Conservation (phyloP, 2,329 filamentous ascomycete genomes). For the Colletotrichum shisoi region DNA sequence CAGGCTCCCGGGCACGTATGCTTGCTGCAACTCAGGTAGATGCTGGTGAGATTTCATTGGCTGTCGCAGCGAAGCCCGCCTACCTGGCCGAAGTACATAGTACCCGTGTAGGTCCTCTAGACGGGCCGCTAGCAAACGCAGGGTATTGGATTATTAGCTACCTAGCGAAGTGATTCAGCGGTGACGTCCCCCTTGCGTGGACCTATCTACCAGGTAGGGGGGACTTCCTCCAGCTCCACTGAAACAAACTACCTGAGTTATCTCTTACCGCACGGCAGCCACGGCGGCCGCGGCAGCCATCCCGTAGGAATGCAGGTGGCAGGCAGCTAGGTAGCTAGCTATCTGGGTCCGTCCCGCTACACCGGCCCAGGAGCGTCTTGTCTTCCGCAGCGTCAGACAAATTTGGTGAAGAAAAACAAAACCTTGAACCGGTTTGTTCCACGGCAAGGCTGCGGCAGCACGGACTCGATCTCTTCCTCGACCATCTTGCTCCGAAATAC, state of each 20-base stretch:
- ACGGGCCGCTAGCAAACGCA: slow-evolving; percentile 6
- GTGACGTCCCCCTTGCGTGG: not conserved
- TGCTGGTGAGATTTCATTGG: slow-evolving; percentile 19
- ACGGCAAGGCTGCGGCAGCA: slow-evolving; percentile 3
- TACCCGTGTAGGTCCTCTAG: not conserved
- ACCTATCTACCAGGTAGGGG: not conserved
- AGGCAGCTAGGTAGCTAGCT: not conserved
- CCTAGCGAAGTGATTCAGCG: not conserved
- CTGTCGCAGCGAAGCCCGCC: not conserved
- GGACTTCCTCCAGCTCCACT: slow-evolving; percentile 1
- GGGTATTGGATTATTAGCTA: not conserved
- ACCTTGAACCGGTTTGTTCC: not conserved
- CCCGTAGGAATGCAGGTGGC: not conserved
- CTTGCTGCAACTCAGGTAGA: slow-evolving; percentile 17
- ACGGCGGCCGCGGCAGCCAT: slow-evolving; percentile 6
- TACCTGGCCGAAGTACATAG: not conserved
- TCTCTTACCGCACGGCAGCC: slow-evolving; percentile 17
- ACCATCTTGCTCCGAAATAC: not conserved
- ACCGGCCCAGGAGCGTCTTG: not conserved
- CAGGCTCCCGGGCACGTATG: slow-evolving; percentile 34
- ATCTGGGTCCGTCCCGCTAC: not conserved
- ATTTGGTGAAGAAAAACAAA: not conserved
- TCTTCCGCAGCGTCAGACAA: slow-evolving; percentile 7
- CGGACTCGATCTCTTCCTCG: not conserved
- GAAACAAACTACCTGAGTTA: not conserved